Evolutionary conservation across 2,329 filamentous ascomycete genomes (phyloP), one percentile per base, ranked within the genome.

Genomic region (Pseudocercospora ulei): DNA sequence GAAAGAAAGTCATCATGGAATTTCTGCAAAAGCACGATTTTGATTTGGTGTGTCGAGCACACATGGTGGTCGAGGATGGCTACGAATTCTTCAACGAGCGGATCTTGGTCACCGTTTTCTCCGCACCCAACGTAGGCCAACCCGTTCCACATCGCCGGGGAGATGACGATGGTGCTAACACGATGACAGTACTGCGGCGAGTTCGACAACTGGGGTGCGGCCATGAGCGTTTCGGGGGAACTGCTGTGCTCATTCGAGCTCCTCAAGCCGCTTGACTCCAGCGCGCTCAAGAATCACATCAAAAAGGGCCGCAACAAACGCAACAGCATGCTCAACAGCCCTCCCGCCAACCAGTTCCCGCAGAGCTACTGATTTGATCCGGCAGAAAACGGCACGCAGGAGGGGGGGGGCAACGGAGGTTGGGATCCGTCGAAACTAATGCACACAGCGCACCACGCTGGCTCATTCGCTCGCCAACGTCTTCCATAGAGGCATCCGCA

Each of bases 51-150:
- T 98, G 90, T 61, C 80, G 90, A 51, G 90, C 90, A 33, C 90
- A 98, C 65, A 96, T 96, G 90, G 90, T 98, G 36, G 90, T 98
- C 13, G 90, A 98, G 62, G 90, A 98, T 59, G 90, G 90, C 7
- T 98, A 98, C 63, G 90, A 98, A 57, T 98, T 98, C 63, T 98
- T 96, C 63, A 93, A 83, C 46, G 90, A 98, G 60, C 75, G 90
- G 42, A 82, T 95, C 29, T 64, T 98, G 43, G 90, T 98, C 29
- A 98, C 90, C 2, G 88, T 98, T 1, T 98, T 98, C 61, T 95
- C 86, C 48, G 90, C 90, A 34, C 90, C 90, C 16, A 98, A 98
- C 57, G 86, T 93, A 69, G 45, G 49, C 41, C 7, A 5, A 3
- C 5, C 18, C 18, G 5, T 28, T 13, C 28, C 14, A 9, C 12